Evolutionary conservation across 169 alveolate species (phyloP).

Genomic region (Plasmodium gaboni): DNA sequence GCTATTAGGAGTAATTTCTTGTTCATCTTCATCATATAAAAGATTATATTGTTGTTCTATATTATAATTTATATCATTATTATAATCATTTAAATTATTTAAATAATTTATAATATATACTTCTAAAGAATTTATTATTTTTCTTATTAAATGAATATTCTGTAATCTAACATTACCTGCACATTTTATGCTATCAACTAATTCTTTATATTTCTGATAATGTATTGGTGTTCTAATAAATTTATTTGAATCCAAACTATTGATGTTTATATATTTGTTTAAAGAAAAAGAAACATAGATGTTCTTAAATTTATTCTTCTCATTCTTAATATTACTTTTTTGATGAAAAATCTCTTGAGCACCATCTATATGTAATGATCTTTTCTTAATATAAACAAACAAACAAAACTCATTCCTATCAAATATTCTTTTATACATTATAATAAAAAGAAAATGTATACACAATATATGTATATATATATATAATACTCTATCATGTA

Average conservation of each 20-base stretch:
- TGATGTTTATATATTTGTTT: constrained; percentile 61
- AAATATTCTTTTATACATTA: background rate
- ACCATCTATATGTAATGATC: constrained; percentile 15
- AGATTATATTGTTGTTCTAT: background rate
- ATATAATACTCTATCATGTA: background rate
- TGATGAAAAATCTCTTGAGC: constrained; percentile 24
- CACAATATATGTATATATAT: background rate
- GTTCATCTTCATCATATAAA: constrained; percentile 21
- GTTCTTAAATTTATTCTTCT: constrained; percentile 34
- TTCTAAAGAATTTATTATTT: constrained; percentile 52
- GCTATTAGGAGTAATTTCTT: constrained; percentile 22
- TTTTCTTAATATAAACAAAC: constrained; percentile 8
- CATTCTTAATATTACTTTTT: constrained; percentile 9
- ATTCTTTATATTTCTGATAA: constrained; percentile 43
- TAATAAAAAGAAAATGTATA: background rate
- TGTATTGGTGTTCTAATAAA: constrained; percentile 65
- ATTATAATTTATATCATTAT: background rate
- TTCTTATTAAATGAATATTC: constrained; percentile 49
- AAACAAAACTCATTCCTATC: background rate
- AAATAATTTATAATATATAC: constrained; percentile 59
- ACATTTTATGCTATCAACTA: constrained; percentile 59
- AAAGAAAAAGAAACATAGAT: constrained; percentile 52
- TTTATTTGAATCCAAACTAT: constrained; percentile 38
- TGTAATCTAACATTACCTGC: constrained; percentile 63
- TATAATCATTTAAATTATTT: constrained; percentile 16